Evolutionary conservation across 176 grass and related monocot species (phyloP).

Genomic region (Rhipidocladum racemiflorum): DNA sequence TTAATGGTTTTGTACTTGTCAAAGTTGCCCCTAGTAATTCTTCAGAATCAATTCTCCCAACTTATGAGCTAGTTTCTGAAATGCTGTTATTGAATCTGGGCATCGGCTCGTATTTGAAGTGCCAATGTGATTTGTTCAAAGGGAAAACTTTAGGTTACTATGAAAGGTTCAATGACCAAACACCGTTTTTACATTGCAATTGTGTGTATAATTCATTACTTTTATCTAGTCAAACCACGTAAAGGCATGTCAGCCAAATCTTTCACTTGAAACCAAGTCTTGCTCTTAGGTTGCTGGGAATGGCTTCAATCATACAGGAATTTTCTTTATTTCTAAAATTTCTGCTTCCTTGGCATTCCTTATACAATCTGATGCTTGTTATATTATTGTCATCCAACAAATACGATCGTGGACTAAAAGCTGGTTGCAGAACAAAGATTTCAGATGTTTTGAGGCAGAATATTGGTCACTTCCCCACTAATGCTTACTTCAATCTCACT

Average conservation of each 20-base stretch:
- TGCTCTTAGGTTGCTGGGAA: conserved; percentile 32
- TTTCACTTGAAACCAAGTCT: conserved; percentile 45
- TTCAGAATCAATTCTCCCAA: background rate
- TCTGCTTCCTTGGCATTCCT: conserved; percentile 25
- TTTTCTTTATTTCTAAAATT: conserved; percentile 5
- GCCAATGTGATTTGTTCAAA: background rate
- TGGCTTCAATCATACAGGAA: conserved; percentile 24
- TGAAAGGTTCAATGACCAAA: background rate
- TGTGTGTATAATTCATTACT: background rate
- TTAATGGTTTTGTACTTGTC: conserved; percentile 10
- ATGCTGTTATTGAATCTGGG: background rate
- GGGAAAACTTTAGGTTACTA: background rate
- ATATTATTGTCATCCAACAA: conserved; percentile 16
- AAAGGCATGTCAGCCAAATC: conserved; percentile 24
- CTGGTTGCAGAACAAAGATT: conserved; percentile 1
- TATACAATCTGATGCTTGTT: background rate
- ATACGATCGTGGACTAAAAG: conserved; percentile 18
- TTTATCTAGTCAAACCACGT: conserved; percentile 16
- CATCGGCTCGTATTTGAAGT: background rate
- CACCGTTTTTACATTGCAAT: background rate
- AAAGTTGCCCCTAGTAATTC: conserved; percentile 6
- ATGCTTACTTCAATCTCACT: conserved; percentile 59
- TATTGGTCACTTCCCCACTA: conserved; percentile 31
- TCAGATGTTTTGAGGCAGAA: conserved; percentile 40
- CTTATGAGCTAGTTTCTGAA: background rate